Evolutionary conservation across 2,329 filamentous ascomycete species (phyloP).

Genomic region (Diaporthe aspalathi): DNA sequence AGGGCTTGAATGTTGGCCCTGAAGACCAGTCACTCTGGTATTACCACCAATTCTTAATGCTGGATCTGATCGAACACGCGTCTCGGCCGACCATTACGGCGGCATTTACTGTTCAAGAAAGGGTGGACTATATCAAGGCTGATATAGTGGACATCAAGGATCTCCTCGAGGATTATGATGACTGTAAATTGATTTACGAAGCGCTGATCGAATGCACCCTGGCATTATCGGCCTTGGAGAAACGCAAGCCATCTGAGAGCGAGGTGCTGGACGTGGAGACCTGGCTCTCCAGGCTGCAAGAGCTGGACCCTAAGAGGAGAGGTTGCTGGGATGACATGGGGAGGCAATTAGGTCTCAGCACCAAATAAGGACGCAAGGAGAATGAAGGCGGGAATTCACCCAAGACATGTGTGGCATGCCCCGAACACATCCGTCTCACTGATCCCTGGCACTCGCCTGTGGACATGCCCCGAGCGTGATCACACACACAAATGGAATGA

Average conservation of each 20-base stretch:
- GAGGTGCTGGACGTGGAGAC: constrained; percentile 59
- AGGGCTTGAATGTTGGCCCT: constrained; percentile 86
- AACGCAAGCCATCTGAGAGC: constrained; percentile 51
- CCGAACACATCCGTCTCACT: background rate
- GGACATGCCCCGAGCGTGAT: background rate
- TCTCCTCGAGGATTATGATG: constrained; percentile 67
- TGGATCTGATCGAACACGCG: constrained; percentile 67
- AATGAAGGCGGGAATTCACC: constrained; percentile 5
- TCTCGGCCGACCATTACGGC: constrained; percentile 71
- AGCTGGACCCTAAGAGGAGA: constrained; percentile 78
- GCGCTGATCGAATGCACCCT: constrained; percentile 81
- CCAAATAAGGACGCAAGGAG: constrained; percentile 7
- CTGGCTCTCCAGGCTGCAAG: constrained; percentile 75
- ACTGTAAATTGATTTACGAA: constrained; percentile 88
- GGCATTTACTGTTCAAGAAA: constrained; percentile 69
- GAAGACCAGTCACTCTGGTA: constrained; percentile 98
- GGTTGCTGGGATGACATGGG: constrained; percentile 82
- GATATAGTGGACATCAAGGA: constrained; percentile 82
- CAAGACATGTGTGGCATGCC: background rate
- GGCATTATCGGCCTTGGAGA: constrained; percentile 65
- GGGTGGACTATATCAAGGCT: constrained; percentile 71
- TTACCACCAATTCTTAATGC: constrained; percentile 90
- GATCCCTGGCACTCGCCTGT: background rate
- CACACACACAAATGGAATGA: background rate
- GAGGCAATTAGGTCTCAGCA: constrained; percentile 48